A percentile compares a stretch with the other conserved stretches of the same genome.
These are phyloP conservation scores for Centella asiatica DNA, from an alignment of 129 eudicot species.

Conservation along the genomic window DNA sequence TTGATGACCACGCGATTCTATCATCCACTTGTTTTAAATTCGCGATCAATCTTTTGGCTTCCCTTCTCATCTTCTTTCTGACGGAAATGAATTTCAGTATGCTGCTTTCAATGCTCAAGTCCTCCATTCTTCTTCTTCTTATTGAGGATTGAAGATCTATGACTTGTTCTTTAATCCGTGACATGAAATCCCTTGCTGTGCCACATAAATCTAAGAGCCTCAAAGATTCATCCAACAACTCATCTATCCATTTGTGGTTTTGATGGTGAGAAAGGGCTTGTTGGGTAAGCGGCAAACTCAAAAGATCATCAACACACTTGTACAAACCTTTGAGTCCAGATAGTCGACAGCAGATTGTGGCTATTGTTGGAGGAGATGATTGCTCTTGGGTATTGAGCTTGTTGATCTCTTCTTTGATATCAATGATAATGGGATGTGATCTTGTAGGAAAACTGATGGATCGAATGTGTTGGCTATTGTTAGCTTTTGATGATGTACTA, in stretches of 20 bases:
- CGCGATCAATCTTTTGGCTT: not conserved
- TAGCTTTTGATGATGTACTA: not conserved
- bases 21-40: not conserved
- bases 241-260: conserved; percentile 20
- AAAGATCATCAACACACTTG: not conserved
- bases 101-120: conserved; percentile 17
- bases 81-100: not conserved
- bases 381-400: not conserved
- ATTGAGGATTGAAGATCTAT: conserved; percentile 29
- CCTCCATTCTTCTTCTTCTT: conserved; percentile 23
- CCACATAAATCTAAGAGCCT: conserved; percentile 34
- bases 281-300: conserved; percentile 15
- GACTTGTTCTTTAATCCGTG: conserved; percentile 24
- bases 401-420: not conserved
- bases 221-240: conserved; percentile 29
- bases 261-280: conserved; percentile 31
- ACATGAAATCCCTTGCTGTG: conserved; percentile 21
- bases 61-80: conserved; percentile 12
- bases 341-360: not conserved
- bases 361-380: not conserved
- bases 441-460: conserved; percentile 4
- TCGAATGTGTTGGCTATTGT: not conserved
- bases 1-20: not conserved
- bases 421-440: not conserved
- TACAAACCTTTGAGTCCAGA: not conserved